Conservation (phyloP, 306 rosid genomes). For the Phaseolus lunatus region DNA sequence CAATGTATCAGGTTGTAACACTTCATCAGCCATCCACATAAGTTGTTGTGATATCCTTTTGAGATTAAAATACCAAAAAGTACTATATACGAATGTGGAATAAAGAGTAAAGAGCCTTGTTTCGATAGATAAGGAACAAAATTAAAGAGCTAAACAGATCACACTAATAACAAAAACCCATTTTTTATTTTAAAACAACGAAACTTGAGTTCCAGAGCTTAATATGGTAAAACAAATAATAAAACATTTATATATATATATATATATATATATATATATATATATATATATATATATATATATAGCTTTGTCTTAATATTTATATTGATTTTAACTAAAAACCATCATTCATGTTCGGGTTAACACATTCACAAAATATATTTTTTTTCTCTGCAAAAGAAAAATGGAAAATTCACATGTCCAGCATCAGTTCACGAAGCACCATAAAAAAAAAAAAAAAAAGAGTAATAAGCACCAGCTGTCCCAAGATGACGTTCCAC, state of each 20-base stretch:
- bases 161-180: not conserved
- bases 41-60: not conserved
- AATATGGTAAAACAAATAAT: too few relatives aligned
- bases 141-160: not conserved
- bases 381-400: too few relatives aligned
- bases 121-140: not conserved
- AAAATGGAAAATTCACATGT: not conserved
- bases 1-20: constrained; percentile 1
- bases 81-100: not conserved
- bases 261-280: too few relatives aligned
- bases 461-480: constrained; percentile 40
- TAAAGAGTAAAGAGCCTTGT: not conserved
- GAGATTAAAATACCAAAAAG: not conserved
- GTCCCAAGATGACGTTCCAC: constrained; percentile 51
- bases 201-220: not conserved
- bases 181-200: not conserved
- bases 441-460: constrained; percentile 24
- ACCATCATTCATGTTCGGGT: too few relatives aligned
- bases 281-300: too few relatives aligned
- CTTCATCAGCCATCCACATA: not conserved
- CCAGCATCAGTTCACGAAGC: constrained; percentile 26
- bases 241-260: too few relatives aligned
- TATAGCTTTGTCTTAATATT: too few relatives aligned
- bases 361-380: too few relatives aligned
- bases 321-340: too few relatives aligned